Conservation (phyloP, 345 rosid species). For the Sonneratia alba region DNA sequence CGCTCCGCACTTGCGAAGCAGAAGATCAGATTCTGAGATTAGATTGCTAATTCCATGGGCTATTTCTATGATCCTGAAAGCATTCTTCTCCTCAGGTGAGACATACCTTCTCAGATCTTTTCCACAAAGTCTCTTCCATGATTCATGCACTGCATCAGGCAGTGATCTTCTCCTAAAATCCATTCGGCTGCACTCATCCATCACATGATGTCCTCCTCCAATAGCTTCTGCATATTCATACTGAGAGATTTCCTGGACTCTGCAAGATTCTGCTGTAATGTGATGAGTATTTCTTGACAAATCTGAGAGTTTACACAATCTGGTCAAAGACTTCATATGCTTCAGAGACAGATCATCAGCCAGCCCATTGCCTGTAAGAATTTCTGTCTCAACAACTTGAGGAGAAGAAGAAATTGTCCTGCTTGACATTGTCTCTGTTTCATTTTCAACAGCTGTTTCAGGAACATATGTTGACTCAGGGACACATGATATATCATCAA, state of each 20-base stretch:
- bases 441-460: conserved; percentile 56
- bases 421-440: conserved; percentile 28
- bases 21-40: too few relatives aligned
- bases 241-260: conserved; percentile 36
- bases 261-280: conserved; percentile 25
- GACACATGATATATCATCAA: conserved; percentile 52
- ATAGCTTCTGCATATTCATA: conserved; percentile 25
- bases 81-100: too few relatives aligned
- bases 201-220: conserved; percentile 36
- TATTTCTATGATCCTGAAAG: too few relatives aligned
- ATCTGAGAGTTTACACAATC: conserved; percentile 25
- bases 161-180: conserved; percentile 35
- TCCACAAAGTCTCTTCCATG: conserved; percentile 56
- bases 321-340: conserved; percentile 14
- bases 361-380: conserved; percentile 31
- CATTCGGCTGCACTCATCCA: conserved; percentile 88
- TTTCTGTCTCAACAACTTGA: conserved; percentile 33
- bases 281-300: conserved; percentile 25
- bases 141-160: conserved; percentile 39
- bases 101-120: conserved; percentile 33
- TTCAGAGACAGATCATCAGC: conserved; percentile 18
- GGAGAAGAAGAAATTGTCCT: conserved; percentile 26
- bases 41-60: too few relatives aligned
- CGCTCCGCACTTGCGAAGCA: too few relatives aligned
- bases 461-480: conserved; percentile 84